Percentiles rank a stretch among this genome's conserved stretches.
phyloP scores from a whole-genome alignment of 768 basidiomycete genomes.

The Tylopilus plumbeoviolaceoides region DNA sequence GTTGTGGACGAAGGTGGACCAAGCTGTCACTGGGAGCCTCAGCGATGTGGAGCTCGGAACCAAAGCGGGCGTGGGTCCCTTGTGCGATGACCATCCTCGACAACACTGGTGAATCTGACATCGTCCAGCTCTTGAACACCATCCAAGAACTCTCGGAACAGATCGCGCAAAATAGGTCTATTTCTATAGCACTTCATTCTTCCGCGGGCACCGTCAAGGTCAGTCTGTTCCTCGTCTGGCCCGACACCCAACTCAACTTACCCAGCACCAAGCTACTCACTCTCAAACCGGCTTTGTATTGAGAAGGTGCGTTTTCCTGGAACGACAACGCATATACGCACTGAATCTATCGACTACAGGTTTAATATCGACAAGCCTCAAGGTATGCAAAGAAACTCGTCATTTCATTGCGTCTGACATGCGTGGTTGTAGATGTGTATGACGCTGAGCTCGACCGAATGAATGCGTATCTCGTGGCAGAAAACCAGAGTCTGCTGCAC shows the following conservation, averaged over 20 bases:
- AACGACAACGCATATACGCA: not conserved
- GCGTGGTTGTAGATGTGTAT: conserved; percentile 66
- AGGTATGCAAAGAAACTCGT: conserved; percentile 42
- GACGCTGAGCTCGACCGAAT: conserved; percentile 86
- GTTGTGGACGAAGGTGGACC: not conserved
- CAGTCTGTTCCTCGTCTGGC: conserved; percentile 12
- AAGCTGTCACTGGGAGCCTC: too few relatives aligned
- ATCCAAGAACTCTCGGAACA: conserved; percentile 83
- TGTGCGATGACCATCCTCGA: conserved; percentile 54
- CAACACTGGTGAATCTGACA: conserved; percentile 48
- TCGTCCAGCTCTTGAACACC: conserved; percentile 58
- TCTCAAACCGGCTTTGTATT: conserved; percentile 90
- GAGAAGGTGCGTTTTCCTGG: conserved; percentile 50
- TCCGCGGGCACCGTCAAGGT: conserved; percentile 82
- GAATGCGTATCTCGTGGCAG: conserved; percentile 70
- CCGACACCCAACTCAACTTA: not conserved
- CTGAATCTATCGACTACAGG: conserved; percentile 27
- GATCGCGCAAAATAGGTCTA: conserved; percentile 70
- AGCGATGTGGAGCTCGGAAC: not conserved
- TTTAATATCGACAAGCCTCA: conserved; percentile 88
- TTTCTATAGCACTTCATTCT: conserved; percentile 67
- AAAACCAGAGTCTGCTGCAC: conserved; percentile 82
- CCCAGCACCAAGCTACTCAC: conserved; percentile 81
- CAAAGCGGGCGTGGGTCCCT: conserved; percentile 8
- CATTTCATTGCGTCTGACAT: not conserved